Conservation (phyloP, 169 alveolate species). For the Amoebophrya sp. region DNA sequence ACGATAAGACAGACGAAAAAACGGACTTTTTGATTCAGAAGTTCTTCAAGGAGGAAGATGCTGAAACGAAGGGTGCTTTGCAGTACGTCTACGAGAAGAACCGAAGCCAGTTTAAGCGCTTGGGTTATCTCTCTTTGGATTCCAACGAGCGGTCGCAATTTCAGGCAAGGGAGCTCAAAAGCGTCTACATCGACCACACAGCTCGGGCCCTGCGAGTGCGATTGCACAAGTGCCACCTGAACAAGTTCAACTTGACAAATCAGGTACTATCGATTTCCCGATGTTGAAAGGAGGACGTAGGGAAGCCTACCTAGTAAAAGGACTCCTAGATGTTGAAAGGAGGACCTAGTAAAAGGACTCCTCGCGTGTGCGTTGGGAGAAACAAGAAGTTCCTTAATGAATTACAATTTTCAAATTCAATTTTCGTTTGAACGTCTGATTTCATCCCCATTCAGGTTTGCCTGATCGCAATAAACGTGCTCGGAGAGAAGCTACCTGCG, state of each 20-base stretch:
- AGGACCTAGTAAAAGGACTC: too few relatives aligned
- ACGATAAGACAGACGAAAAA: slow-evolving; percentile 44
- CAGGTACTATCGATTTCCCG: too few relatives aligned
- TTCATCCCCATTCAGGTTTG: not conserved
- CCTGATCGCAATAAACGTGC: not conserved
- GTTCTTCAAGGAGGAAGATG: not conserved
- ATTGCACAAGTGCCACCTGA: slow-evolving; percentile 71
- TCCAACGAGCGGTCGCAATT: slow-evolving; percentile 76
- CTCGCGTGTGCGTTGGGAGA: too few relatives aligned
- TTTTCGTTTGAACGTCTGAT: too few relatives aligned
- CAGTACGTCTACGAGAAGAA: not conserved
- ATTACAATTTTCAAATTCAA: too few relatives aligned
- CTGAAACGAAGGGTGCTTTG: not conserved
- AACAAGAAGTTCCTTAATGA: too few relatives aligned
- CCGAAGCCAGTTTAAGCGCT: slow-evolving; percentile 62
- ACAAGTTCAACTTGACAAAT: slow-evolving; percentile 69
- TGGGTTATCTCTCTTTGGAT: slow-evolving; percentile 79
- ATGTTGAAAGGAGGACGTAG: too few relatives aligned
- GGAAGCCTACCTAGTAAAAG: too few relatives aligned
- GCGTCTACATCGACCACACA: slow-evolving; percentile 73
- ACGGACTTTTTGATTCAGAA: slow-evolving; percentile 35
- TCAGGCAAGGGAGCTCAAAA: slow-evolving; percentile 79
- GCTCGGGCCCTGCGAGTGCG: slow-evolving; percentile 65
- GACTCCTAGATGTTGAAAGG: too few relatives aligned
- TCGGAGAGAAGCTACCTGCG: not conserved